Evolutionary conservation across 768 basidiomycete genomes (phyloP).

Genomic region (Steccherinum ochraceum): DNA sequence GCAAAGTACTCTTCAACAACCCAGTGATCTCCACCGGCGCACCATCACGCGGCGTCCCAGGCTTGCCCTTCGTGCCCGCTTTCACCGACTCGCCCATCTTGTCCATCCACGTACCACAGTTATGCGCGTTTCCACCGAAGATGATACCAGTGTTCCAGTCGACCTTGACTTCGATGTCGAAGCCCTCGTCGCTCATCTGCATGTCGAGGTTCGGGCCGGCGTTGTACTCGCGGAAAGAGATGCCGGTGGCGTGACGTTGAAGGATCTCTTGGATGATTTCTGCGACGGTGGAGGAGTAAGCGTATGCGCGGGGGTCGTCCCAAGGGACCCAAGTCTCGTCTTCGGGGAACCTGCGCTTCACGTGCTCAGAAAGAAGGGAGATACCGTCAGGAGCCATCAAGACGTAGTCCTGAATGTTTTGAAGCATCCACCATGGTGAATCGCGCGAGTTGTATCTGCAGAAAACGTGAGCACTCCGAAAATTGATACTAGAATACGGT

Average conservation of each 20-base stretch:
- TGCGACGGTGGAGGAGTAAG: slow-evolving; percentile 77
- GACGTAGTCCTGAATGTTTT: slow-evolving; percentile 95
- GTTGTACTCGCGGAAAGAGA: slow-evolving; percentile 92
- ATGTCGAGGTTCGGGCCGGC: slow-evolving; percentile 95
- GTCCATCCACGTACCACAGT: slow-evolving; percentile 98
- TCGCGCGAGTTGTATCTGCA: slow-evolving; percentile 95
- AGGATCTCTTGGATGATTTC: slow-evolving; percentile 96
- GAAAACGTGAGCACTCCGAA: background rate
- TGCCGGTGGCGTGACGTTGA: slow-evolving; percentile 89
- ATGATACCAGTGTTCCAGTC: slow-evolving; percentile 94
- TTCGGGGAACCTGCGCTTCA: slow-evolving; percentile 90
- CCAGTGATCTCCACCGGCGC: slow-evolving; percentile 96
- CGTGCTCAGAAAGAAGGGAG: slow-evolving; percentile 68
- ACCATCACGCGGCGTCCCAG: slow-evolving; percentile 95
- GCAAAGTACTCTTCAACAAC: slow-evolving; percentile 83
- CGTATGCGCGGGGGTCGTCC: slow-evolving; percentile 81
- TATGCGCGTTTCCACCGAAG: slow-evolving; percentile 76
- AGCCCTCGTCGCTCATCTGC: slow-evolving; percentile 93
- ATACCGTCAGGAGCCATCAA: slow-evolving; percentile 78
- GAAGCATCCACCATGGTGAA: slow-evolving; percentile 99
- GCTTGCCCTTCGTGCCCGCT: slow-evolving; percentile 90
- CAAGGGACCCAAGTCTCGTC: slow-evolving; percentile 93
- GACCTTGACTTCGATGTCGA: slow-evolving; percentile 89
- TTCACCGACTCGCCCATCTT: slow-evolving; percentile 94
- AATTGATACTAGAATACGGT: background rate